Evolutionary conservation across 2,329 filamentous ascomycete genomes (phyloP), one percentile per base, ranked within the genome.

Genomic region (Talaromyces pinophilus): DNA sequence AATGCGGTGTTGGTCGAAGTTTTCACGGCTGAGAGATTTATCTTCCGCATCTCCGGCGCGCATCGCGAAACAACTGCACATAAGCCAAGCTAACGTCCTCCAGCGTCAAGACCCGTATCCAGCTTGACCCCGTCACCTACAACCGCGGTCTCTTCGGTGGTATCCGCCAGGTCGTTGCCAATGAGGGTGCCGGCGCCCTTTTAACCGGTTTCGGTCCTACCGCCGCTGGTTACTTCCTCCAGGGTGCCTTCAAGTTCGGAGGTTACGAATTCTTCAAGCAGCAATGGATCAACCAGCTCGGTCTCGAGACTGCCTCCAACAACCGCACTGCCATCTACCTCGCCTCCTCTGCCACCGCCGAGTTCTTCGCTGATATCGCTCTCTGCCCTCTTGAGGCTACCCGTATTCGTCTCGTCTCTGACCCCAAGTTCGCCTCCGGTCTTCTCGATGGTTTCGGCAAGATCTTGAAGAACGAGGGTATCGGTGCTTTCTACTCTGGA

Each of bases 251-350:
- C 87, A 96, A 96, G 85, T 95, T 95, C 81, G 92, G 92, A 81
- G 92, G 92, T 80, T 96, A 96, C 82, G 92, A 96, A 84, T 90
- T 96, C 84, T 96, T 96, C 90, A 96, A 96, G 90, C 88, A 93
- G 85, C 91, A 95, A 83, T 87, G 84, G 78, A 95, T 96, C 82
- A 90, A 92, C 85, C 69, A 85, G 70, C 82, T 96, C 76, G 92
- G 92, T 77, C 88, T 89, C 79, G 91, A 93, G 82, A 87, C 84
- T 71, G 91, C 91, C 74, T 85, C 85, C 75, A 86, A 92, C 81
- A 92, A 93, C 88, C 87, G 91, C 74, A 92, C 90, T 69, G 88
- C 87, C 72, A 88, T 94, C 82, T 94, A 94, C 86, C 87, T 92
- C 72, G 90, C 86, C 72, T 86, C 85, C 33, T 82, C 87, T 69